phyloP scores from a whole-genome alignment of 345 rosid species.

The Bruguiera sexangula region DNA sequence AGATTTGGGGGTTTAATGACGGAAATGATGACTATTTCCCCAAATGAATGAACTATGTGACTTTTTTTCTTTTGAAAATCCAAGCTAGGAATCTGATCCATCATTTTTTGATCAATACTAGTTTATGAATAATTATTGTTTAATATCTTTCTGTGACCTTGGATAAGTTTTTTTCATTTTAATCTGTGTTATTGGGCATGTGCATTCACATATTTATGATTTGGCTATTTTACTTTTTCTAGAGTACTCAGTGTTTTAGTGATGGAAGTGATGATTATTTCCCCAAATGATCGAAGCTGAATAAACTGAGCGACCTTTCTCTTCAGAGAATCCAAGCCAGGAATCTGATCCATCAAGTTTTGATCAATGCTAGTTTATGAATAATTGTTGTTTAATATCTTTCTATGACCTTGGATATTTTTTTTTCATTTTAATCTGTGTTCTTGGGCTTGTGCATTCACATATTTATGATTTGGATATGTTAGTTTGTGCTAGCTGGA shows the following conservation, averaged over 20 bases:
- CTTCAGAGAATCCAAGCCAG: background rate
- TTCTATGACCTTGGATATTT: background rate
- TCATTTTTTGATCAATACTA: background rate
- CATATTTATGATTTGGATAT: too few relatives aligned
- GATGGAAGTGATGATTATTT: slow-evolving; percentile 8
- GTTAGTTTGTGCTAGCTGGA: too few relatives aligned
- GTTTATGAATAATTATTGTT: background rate
- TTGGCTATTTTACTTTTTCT: too few relatives aligned
- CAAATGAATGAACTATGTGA: background rate
- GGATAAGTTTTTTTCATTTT: background rate
- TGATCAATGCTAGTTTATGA: background rate
- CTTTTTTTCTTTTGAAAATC: slow-evolving; percentile 3
- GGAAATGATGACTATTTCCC: slow-evolving; percentile 1
- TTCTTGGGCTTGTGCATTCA: too few relatives aligned
- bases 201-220: too few relatives aligned
- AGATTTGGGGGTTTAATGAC: background rate
- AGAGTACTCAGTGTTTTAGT: too few relatives aligned
- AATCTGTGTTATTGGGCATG: background rate
- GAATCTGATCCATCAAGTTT: background rate
- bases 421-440: too few relatives aligned
- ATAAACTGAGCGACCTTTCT: slow-evolving; percentile 5
- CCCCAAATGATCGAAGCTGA: slow-evolving; percentile 10
- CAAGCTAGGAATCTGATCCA: background rate
- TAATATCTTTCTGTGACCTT: background rate
- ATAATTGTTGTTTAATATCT: background rate